Base-by-base conservation (phyloP, 2,329 filamentous ascomycete species). In the Cladosporium velox region DNA sequence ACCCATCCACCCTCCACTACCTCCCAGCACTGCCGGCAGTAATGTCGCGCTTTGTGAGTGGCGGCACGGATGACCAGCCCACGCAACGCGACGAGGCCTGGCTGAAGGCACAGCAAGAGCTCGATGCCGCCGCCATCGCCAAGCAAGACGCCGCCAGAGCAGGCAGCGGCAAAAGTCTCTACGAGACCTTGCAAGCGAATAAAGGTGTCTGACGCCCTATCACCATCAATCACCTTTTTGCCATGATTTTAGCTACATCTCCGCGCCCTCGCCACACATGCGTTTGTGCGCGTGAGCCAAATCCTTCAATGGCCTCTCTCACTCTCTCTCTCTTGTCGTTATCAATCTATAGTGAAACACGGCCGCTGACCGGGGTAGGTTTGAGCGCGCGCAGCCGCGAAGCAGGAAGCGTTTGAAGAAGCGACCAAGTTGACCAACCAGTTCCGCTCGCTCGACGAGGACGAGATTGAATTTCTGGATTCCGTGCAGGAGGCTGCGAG, bases 391-490 rank as follows among this genome's bases (percentile, higher is more conserved):
- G 57, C 66, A 90, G 91, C 88, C 70, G 90, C 90, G 66, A 94
- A 93, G 78, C 90, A 94, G 79, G 91, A 91, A 24, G 90, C 89
- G 10, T 92, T 93, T 76, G 91, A 93, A 76, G 91, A 94, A 77
- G 76, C 88, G 69, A 85, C 84, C 69, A 85, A 85, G 70, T 81
- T 94, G 62, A 86, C 87, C 73, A 91, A 94, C 73, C 91, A 94
- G 79, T 93, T 93, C 76, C 86, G 89, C 47, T 83, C 89, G 3
- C 83, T 95, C 34, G 89, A 94, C 74, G 90, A 92, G 67, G 90
- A 93, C 75, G 91, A 94, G 79, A 83, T 90, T 60, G 90, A 90
- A 24, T 94, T 92, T 70, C 79, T 95, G 28, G 81, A 88, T 67
- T 85, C 84, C 0, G 79, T 89, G 1, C 78, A 86, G 38, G 85